Evolutionary conservation across 1,284 basidiomycete species (phyloP).

Genomic region (Microbotryum violaceum): DNA sequence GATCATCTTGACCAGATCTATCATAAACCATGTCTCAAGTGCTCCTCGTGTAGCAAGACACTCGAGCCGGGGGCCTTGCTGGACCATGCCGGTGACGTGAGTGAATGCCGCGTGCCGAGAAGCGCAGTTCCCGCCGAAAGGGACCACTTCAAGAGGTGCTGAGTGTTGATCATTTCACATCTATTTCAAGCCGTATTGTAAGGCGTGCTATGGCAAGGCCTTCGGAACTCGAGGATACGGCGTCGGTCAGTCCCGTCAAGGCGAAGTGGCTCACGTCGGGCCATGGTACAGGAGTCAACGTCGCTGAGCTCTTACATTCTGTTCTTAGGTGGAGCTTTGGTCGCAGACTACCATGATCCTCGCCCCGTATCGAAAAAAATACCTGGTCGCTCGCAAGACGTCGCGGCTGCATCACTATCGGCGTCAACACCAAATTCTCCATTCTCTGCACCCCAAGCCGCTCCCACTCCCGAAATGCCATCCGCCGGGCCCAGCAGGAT

Average conservation of each 20-base stretch:
- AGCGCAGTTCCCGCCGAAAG: background rate
- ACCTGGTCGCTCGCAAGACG: background rate
- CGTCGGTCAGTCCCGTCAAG: constrained; percentile 7
- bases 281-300: background rate
- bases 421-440: background rate
- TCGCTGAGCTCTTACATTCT: background rate
- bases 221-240: constrained; percentile 27
- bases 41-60: constrained; percentile 41
- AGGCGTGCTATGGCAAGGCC: constrained; percentile 11
- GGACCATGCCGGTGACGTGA: constrained; percentile 41
- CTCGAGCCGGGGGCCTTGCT: constrained; percentile 42
- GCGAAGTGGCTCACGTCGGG: background rate
- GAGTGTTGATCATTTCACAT: too few relatives aligned
- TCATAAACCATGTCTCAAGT: constrained; percentile 45
- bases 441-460: background rate
- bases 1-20: constrained; percentile 38
- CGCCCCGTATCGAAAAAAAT: constrained; percentile 10
- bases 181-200: constrained; percentile 23
- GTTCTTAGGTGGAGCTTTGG: background rate
- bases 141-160: too few relatives aligned
- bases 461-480: background rate
- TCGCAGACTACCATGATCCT: constrained; percentile 11
- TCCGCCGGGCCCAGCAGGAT: background rate
- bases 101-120: constrained; percentile 6
- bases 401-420: background rate